These are phyloP conservation scores for Pyrenochaeta sp. DNA, from an alignment of 2,329 filamentous ascomycete genomes.

Conservation along the genomic window DNA sequence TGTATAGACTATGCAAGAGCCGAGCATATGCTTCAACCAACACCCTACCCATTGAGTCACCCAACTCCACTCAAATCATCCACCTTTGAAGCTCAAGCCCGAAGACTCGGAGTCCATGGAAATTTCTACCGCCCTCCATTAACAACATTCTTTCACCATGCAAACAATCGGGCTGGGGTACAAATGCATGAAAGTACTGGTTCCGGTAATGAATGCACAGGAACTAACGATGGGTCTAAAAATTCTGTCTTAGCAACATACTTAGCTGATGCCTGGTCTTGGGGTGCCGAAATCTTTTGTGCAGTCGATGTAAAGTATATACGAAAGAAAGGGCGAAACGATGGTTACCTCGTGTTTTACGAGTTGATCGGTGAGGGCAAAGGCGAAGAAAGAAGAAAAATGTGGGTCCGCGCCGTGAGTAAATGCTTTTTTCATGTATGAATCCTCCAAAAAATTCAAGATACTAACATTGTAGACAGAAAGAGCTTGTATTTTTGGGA, in stretches of 20 bases:
- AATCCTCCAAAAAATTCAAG: background rate
- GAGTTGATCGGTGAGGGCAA: conserved; percentile 68
- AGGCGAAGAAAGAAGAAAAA: conserved; percentile 67
- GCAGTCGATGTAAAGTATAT: conserved; percentile 72
- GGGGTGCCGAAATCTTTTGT: conserved; percentile 76
- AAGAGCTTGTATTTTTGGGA: conserved; percentile 71
- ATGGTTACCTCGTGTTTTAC: conserved; percentile 71
- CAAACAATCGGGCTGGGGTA: conserved; percentile 70
- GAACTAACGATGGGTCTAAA: conserved; percentile 74
- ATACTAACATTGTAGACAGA: conserved; percentile 35
- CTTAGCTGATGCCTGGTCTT: conserved; percentile 74
- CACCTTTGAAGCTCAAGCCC: conserved; percentile 66
- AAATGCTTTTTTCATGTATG: no score
- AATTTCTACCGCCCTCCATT: conserved; percentile 67
- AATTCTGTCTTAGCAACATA: conserved; percentile 73
- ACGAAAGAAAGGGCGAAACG: conserved; percentile 54
- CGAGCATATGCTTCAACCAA: conserved; percentile 65
- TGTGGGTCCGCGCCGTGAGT: conserved; percentile 69
- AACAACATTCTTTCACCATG: conserved; percentile 69
- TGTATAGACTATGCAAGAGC: conserved; percentile 65
- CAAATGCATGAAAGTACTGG: conserved; percentile 68
- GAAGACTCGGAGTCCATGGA: conserved; percentile 58
- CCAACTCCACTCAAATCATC: conserved; percentile 66
- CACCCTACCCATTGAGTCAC: conserved; percentile 65
- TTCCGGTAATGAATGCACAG: conserved; percentile 70